Evolutionary conservation across 768 basidiomycete genomes (phyloP), one percentile per base, ranked within the genome.

Genomic region (Auriscalpium orientale): DNA sequence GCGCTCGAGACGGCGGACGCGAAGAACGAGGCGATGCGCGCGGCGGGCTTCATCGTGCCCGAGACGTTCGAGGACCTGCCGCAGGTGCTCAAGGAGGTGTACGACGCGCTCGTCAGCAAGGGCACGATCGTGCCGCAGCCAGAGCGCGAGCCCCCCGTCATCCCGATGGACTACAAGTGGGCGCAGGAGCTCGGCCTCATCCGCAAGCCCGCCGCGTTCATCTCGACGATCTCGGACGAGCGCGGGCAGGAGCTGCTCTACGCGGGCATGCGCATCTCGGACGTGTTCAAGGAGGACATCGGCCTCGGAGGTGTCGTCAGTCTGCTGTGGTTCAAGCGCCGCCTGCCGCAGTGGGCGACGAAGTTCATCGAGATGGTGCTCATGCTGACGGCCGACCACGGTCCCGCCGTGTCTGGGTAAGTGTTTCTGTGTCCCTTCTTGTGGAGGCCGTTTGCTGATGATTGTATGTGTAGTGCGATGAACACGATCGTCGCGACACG

Each of bases 141-240:
- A 38, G 95, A 99, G 77, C 76, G 84, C 54, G 90, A 93, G 21
- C 93, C 95, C 5, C 95, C 95, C 10, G 85, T 89, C 56, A 98
- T 98, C 69, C 95, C 95, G n/a, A 98, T 98, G 92, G 95, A 99
- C 76, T 99, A 98, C 85, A 98, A 98, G 79, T 98, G 95, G 95
- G 95, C 95, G 37, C 91, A 95, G 75, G 93, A 97, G 76, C 86
- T 98, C 54, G 95, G 95, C 56, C 85, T 99, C 68, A 95, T 98
- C 76, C 88, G 95, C 70, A 98, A 98, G 76, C 97, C 95, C 18
- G 95, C 95, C 40, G 94, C 97, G 3, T 97, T 95, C 79, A 95
- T 97, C 78, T 97, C 94, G 35, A 97, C 97, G 62, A 99, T 98
- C 74, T 97, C 94, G 49, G 97, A 99, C 74, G 97, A 98, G 79